Percentiles rank a stretch among this genome's conserved stretches.
phyloP scores from a whole-genome alignment of 768 basidiomycete species.

The Lactarius trivialis region DNA sequence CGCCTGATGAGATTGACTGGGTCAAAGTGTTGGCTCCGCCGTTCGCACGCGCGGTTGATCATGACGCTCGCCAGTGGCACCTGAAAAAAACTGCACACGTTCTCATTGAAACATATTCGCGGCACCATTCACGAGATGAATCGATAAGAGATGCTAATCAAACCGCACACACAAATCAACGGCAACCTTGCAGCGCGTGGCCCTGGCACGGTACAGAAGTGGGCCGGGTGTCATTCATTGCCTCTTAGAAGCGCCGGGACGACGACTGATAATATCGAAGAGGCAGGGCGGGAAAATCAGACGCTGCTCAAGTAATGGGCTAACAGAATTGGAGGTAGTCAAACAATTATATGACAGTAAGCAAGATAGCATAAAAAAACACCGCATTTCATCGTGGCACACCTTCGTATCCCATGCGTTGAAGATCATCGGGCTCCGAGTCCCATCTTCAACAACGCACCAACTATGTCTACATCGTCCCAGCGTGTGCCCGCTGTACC shows the following conservation, averaged over 20 bases:
- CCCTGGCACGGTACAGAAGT: background rate
- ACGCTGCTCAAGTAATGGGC: background rate
- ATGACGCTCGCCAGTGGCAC: background rate
- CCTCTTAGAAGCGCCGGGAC: background rate
- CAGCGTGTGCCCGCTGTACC: slow-evolving; percentile 48
- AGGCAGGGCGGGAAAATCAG: background rate
- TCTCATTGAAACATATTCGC: background rate
- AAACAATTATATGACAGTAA: slow-evolving; percentile 12
- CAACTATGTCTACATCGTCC: slow-evolving; percentile 84
- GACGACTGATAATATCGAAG: background rate
- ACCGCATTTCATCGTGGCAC: slow-evolving; percentile 4
- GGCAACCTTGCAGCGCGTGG: background rate
- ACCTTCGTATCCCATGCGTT: background rate
- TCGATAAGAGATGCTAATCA: background rate
- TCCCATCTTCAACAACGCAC: slow-evolving; percentile 87
- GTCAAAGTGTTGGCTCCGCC: background rate
- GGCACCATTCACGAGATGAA: background rate
- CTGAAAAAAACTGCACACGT: background rate
- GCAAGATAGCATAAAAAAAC: slow-evolving; percentile 17
- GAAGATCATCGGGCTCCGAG: slow-evolving; percentile 14
- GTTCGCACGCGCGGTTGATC: background rate
- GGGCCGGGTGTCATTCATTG: background rate
- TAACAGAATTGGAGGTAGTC: background rate
- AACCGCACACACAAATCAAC: background rate
- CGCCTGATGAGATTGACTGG: background rate